These are phyloP conservation scores for Biscogniauxia mediterranea DNA, from an alignment of 2,329 filamentous ascomycete genomes.

Conservation along the genomic window DNA sequence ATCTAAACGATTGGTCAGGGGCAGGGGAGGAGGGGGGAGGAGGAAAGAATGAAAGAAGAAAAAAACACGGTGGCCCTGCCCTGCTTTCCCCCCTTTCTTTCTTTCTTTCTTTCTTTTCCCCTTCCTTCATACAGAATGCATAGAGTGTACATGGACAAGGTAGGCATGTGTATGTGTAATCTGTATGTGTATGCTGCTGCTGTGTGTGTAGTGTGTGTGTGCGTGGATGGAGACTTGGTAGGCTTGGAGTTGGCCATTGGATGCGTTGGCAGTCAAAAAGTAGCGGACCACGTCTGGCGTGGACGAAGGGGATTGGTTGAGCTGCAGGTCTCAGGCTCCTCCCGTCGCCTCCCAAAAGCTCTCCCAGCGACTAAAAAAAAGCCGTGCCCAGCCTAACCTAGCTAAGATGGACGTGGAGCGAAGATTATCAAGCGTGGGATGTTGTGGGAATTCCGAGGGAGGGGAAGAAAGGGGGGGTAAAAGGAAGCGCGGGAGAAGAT, in stretches of 20 bases:
- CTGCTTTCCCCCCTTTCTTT: too few species aligned
- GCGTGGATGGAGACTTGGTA: conserved; percentile 9
- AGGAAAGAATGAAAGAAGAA: neutral
- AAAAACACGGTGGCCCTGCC: conserved; percentile 1
- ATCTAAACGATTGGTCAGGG: conserved; percentile 14
- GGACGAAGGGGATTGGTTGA: conserved; percentile 33
- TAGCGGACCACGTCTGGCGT: conserved; percentile 24
- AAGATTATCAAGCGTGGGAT: neutral
- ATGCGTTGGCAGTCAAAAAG: conserved; percentile 23
- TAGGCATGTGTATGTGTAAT: neutral
- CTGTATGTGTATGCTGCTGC: neutral
- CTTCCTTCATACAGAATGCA: neutral
- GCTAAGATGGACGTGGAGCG: neutral
- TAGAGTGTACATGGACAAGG: neutral
- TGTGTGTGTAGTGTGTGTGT: neutral
- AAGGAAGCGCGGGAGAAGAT: neutral
- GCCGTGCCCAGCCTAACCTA: neutral
- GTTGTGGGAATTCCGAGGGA: neutral
- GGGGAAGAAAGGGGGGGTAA: neutral
- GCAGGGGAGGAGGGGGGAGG: conserved; percentile 5
- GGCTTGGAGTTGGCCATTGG: conserved; percentile 23
- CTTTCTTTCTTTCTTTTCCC: too few species aligned
- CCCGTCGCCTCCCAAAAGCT: conserved; percentile 10
- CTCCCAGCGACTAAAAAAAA: neutral
- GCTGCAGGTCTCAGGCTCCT: conserved; percentile 25